Evolutionary conservation across 1,284 basidiomycete genomes (phyloP), one percentile per base, ranked within the genome.

Genomic region (Kwoniella shivajii): DNA sequence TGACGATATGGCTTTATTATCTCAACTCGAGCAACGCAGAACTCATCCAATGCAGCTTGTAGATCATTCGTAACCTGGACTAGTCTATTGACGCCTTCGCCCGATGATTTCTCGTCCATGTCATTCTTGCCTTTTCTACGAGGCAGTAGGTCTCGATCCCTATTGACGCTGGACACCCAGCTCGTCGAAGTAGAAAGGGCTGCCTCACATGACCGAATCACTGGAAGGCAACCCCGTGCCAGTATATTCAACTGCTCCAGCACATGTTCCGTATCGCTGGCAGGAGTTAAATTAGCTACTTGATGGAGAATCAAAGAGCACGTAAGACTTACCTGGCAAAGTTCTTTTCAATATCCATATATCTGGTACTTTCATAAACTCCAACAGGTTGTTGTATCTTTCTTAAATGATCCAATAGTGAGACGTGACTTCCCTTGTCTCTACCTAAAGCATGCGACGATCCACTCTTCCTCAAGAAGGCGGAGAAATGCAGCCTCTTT

Each of bases 361-460:
- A 92, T 33, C 85, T 79, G 67, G 88, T 85, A 11, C 84, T 85
- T 75, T 92, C 90, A 64, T 91, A 91, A 9, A 90, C 84, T 0
- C 89, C 90, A 0, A 92, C 90, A 0, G 84, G 85, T 33, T 83
- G 80, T 69, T 89, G 73, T 1, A 56, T 39, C 51, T 72, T 76
- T 9, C 70, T 62, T 34, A 76, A 54, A 24, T 67, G 61, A 9
- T 77, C 77, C 50, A 76, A 48, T 18, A 77, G 51, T 3, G 71
- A 74, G 0, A 71, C 26, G 49, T 73, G 66, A 48, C 72, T 73
- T 6, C 59, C 64, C 22, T 54, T 63, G 16, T 50, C 51, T 26
- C 41, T 54, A 16, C 41, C 39, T 4, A 61, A 27, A 3, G 57
- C 63, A 46, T 61, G 60, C 6, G 61, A 57, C 1, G 65, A 65